Percentiles rank a stretch among this genome's conserved stretches.
Evolutionary conservation across 2,329 filamentous ascomycete species (phyloP).

Genomic region (Stenocarpella maydis): DNA sequence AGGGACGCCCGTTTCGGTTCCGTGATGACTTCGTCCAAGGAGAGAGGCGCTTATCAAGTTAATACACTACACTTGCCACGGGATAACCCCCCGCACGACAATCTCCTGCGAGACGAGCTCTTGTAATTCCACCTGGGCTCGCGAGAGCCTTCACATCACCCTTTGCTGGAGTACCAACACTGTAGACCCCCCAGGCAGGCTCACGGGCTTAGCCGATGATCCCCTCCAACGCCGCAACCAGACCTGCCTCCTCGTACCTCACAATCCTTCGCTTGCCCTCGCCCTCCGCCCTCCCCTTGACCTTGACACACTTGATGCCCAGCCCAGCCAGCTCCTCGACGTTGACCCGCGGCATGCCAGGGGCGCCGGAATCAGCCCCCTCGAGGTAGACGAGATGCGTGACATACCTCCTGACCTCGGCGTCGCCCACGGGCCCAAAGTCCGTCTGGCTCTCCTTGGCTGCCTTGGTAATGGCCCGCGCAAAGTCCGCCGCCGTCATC

Average conservation of each 20-base stretch:
- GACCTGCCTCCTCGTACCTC: slow-evolving; percentile 78
- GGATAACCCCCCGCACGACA: too few relatives aligned
- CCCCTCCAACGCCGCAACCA: slow-evolving; percentile 70
- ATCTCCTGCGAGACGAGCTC: too few relatives aligned
- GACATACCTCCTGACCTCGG: slow-evolving; percentile 70
- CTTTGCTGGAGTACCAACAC: not conserved
- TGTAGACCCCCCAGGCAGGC: not conserved
- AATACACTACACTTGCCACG: not conserved
- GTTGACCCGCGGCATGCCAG: slow-evolving; percentile 75
- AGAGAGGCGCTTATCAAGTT: not conserved
- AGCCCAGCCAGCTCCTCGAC: slow-evolving; percentile 66
- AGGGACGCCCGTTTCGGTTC: not conserved
- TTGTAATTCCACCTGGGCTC: not conserved
- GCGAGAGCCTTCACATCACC: not conserved
- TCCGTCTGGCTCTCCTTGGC: slow-evolving; percentile 72
- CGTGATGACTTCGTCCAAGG: not conserved
- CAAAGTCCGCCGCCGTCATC: slow-evolving; percentile 81
- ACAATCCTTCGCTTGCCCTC: slow-evolving; percentile 58
- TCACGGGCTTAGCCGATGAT: slow-evolving; percentile 24
- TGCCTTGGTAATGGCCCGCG: slow-evolving; percentile 79
- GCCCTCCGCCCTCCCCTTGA: slow-evolving; percentile 74
- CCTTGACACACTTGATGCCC: slow-evolving; percentile 79
- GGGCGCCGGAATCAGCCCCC: slow-evolving; percentile 50
- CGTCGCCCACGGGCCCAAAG: slow-evolving; percentile 41
- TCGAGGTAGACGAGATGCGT: slow-evolving; percentile 87